Evolutionary conservation across 2,329 filamentous ascomycete genomes (phyloP).

Genomic region (Talaromyces sp.): DNA sequence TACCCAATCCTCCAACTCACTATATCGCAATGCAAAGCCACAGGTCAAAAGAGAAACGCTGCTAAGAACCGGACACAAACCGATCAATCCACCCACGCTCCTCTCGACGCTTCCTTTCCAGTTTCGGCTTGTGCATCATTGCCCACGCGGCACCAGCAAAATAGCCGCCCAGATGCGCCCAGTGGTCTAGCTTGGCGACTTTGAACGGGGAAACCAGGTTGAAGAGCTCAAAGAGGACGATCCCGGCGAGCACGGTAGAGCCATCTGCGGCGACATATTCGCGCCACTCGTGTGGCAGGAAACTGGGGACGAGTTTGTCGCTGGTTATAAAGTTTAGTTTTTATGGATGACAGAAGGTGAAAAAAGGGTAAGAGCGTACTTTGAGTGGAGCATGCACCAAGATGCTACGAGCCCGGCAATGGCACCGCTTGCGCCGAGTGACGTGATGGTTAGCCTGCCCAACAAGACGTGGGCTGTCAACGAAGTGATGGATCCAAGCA

Average conservation of each 20-base stretch:
- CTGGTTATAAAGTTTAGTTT: slow-evolving; percentile 18
- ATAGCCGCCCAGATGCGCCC: slow-evolving; percentile 41
- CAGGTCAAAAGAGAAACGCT: not conserved
- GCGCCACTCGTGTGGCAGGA: slow-evolving; percentile 36
- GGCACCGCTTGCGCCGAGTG: slow-evolving; percentile 50
- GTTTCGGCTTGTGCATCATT: slow-evolving; percentile 17
- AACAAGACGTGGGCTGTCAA: slow-evolving; percentile 42
- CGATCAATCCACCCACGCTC: slow-evolving; percentile 11
- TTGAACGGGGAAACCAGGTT: slow-evolving; percentile 26
- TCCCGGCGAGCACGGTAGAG: slow-evolving; percentile 30
- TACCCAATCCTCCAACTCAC: not conserved
- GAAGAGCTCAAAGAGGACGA: slow-evolving; percentile 35
- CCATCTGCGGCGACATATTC: slow-evolving; percentile 40
- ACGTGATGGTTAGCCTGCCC: slow-evolving; percentile 41
- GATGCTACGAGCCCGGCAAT: slow-evolving; percentile 48
- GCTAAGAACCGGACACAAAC: slow-evolving; percentile 9
- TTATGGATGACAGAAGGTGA: not conserved
- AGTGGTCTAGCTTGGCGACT: slow-evolving; percentile 34
- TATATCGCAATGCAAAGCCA: not conserved
- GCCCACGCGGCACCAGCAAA: slow-evolving; percentile 29
- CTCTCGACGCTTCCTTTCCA: slow-evolving; percentile 13
- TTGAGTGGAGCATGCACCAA: slow-evolving; percentile 44
- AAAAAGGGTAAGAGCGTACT: slow-evolving; percentile 27
- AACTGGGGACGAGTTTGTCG: slow-evolving; percentile 29
- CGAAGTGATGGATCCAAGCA: slow-evolving; percentile 43